phyloP scores from a whole-genome alignment of 1,284 basidiomycete genomes.

The Ganoderma meredithae region DNA sequence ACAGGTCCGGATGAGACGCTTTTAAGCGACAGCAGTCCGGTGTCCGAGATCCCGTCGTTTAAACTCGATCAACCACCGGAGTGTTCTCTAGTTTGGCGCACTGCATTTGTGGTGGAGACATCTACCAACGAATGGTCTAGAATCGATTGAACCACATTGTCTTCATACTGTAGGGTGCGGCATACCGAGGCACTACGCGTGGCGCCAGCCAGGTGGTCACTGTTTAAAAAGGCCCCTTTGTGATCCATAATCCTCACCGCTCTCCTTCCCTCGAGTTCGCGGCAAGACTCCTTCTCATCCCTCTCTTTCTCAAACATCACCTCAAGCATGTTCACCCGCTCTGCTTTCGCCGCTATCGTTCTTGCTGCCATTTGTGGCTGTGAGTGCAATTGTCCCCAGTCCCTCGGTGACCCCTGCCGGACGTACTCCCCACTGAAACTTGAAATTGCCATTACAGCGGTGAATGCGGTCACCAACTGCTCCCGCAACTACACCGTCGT shows the following conservation, averaged over 20 bases:
- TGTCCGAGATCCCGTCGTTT: no score
- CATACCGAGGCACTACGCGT: no score
- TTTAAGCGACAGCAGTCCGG: not conserved
- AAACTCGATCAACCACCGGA: no score
- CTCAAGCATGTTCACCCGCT: no score
- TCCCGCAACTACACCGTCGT: slow-evolving; percentile 64
- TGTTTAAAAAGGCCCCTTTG: not conserved
- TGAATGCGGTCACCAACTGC: slow-evolving; percentile 51
- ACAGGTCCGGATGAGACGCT: not conserved
- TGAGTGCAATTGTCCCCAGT: no score
- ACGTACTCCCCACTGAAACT: no score
- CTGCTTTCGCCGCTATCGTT: no score
- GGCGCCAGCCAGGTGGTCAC: not conserved
- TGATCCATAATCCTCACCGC: slow-evolving; percentile 13
- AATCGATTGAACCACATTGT: not conserved
- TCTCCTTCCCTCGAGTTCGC: slow-evolving; percentile 16
- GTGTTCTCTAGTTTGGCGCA: not conserved
- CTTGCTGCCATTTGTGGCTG: no score
- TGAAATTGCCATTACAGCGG: not conserved
- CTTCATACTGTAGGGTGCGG: not conserved
- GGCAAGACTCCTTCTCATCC: not conserved
- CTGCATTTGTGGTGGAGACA: not conserved
- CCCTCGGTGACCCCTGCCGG: no score
- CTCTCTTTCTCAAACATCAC: no score
- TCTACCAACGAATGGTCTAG: no score